A percentile compares a stretch with the other conserved stretches of the same genome.
These are phyloP conservation scores for Phascolomyces articulosus DNA, from an alignment of 371 early-diverging fungal species.

Conservation along the genomic window DNA sequence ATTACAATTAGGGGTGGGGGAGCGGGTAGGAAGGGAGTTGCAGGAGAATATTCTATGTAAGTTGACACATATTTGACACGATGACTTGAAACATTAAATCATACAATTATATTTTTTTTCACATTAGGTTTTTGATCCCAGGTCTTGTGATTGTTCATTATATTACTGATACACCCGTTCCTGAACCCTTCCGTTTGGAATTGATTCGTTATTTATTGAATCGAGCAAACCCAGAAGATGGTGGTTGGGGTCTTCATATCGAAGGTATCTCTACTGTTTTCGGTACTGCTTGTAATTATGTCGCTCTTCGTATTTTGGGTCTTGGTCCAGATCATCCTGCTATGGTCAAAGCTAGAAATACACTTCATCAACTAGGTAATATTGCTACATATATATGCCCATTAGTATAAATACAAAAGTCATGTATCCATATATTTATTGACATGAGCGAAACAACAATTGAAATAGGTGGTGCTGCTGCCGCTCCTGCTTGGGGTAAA, in stretches of 20 bases:
- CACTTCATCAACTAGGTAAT: conserved; percentile 82
- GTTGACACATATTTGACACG: not conserved
- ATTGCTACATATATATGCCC: not conserved
- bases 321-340: conserved; percentile 87
- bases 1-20: not conserved
- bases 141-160: conserved; percentile 88
- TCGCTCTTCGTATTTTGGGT: conserved; percentile 88
- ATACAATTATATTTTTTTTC: not conserved
- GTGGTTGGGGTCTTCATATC: conserved; percentile 98
- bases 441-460: no score
- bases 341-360: conserved; percentile 81
- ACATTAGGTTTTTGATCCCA: conserved; percentile 80
- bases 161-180: conserved; percentile 73
- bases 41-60: not conserved
- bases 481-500: conserved; percentile 96
- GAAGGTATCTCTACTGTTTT: conserved; percentile 93
- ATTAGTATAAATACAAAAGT: not conserved
- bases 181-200: conserved; percentile 70
- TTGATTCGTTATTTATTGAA: conserved; percentile 88
- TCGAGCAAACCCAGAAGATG: conserved; percentile 81
- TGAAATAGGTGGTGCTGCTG: conserved; percentile 78
- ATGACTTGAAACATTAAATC: not conserved
- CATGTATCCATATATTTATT: no score
- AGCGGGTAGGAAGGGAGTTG: no score
- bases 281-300: conserved; percentile 95